Percentiles rank a stretch among this genome's conserved stretches.
Evolutionary conservation across 2,329 filamentous ascomycete species (phyloP).

Genomic region (Aspergillus sergii): DNA sequence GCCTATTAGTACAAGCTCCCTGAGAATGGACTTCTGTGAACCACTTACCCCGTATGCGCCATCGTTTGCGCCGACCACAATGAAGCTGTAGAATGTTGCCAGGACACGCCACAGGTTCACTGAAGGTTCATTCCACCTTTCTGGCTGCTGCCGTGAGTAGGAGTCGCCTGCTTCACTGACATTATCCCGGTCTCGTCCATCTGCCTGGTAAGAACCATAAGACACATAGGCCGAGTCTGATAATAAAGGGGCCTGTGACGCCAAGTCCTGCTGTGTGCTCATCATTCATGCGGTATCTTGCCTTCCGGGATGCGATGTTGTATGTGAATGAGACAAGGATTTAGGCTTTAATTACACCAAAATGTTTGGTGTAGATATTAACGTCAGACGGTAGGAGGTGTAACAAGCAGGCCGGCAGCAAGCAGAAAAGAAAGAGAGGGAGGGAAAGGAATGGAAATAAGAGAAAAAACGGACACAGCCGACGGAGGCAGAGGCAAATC

Average conservation of each 20-base stretch:
- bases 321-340: neutral
- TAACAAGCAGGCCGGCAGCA: neutral
- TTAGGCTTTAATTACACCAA: neutral
- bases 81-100: conserved; percentile 58
- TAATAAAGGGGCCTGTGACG: neutral
- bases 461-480: neutral
- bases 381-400: neutral
- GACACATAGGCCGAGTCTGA: neutral
- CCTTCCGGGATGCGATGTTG: neutral
- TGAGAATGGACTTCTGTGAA: neutral
- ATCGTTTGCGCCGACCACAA: conserved; percentile 60
- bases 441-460: neutral
- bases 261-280: neutral
- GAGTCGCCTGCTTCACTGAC: conserved; percentile 16
- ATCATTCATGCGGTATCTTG: neutral
- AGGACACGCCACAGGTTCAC: conserved; percentile 50
- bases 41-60: conserved; percentile 53
- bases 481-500: neutral
- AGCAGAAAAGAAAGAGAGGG: neutral
- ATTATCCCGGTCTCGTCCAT: neutral
- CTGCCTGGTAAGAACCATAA: neutral
- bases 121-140: conserved; percentile 19
- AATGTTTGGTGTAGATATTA: neutral
- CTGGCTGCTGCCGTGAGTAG: conserved; percentile 9
- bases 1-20: conserved; percentile 6